phyloP scores from a whole-genome alignment of 306 rosid genomes.

The Medicago ruthenica region DNA sequence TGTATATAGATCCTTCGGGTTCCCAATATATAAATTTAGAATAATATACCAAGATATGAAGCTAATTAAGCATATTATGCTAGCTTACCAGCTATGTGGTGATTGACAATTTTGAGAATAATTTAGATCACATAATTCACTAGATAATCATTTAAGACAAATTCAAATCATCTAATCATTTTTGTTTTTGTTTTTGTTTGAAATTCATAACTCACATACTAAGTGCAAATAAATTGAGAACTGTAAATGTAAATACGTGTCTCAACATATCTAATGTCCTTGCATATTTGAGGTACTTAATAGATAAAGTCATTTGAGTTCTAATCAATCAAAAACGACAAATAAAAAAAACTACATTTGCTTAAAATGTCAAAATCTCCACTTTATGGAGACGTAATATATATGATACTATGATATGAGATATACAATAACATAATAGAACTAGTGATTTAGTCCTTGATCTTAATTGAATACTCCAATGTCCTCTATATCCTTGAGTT shows the following conservation, averaged over 20 bases:
- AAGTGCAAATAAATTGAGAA: no score
- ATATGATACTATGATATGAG: background rate
- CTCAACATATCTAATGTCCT: no score
- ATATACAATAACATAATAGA: background rate
- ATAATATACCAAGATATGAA: background rate
- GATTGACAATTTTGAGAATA: background rate
- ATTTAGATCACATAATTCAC: background rate
- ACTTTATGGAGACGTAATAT: background rate
- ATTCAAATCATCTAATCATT: background rate
- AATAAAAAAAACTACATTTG: background rate
- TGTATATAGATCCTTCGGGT: no score
- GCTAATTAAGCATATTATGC: background rate
- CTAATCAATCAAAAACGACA: background rate
- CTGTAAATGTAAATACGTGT: no score
- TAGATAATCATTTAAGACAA: background rate
- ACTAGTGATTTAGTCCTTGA: background rate
- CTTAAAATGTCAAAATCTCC: background rate
- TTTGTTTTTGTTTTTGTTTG: no score
- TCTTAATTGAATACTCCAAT: constrained; percentile 26
- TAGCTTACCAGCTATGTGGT: background rate
- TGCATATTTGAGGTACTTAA: no score
- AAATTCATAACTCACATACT: no score
- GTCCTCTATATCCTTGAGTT: constrained; percentile 12
- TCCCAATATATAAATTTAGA: no score
- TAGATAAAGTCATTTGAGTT: background rate